Evolutionary conservation across 78 protist species (phyloP).

Genomic region (Dictyostelium firmibasis): DNA sequence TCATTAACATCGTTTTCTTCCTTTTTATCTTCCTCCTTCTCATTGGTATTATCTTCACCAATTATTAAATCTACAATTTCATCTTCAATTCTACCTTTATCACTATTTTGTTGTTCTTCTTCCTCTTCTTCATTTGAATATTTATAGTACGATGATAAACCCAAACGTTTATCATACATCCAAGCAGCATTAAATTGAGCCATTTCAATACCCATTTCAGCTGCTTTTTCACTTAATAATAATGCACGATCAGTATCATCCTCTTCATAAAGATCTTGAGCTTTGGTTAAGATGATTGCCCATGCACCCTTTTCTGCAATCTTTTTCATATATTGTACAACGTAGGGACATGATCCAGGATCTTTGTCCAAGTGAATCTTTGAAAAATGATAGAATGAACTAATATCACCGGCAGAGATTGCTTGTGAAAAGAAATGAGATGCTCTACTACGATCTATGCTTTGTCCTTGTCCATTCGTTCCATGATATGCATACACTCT

Average conservation of each 20-base stretch:
- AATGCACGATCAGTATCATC: conserved; percentile 78
- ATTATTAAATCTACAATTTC: not conserved
- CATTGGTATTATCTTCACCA: not conserved
- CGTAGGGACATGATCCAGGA: conserved; percentile 45
- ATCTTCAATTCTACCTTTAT: not conserved
- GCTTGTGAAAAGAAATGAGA: conserved; percentile 49
- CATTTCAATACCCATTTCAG: conserved; percentile 90
- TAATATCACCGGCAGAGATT: conserved; percentile 47
- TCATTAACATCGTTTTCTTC: not conserved
- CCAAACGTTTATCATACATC: conserved; percentile 74
- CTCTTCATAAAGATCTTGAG: conserved; percentile 64
- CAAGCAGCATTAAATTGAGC: conserved; percentile 90
- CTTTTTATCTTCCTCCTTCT: not conserved
- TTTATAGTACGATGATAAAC: not conserved
- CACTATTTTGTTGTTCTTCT: not conserved
- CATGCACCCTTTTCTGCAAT: conserved; percentile 87
- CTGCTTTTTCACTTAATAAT: conserved; percentile 75
- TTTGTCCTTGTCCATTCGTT: not conserved
- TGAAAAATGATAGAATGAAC: conserved; percentile 79
- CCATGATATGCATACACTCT: conserved; percentile 41
- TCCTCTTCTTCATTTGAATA: not conserved
- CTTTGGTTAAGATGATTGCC: conserved; percentile 44
- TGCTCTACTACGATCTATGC: conserved; percentile 53
- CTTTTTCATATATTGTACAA: conserved; percentile 73
- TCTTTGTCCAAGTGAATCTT: not conserved